These are phyloP conservation scores for Saturnispora quitensis DNA, from an alignment of 805 yeast species.

Conservation along the genomic window DNA sequence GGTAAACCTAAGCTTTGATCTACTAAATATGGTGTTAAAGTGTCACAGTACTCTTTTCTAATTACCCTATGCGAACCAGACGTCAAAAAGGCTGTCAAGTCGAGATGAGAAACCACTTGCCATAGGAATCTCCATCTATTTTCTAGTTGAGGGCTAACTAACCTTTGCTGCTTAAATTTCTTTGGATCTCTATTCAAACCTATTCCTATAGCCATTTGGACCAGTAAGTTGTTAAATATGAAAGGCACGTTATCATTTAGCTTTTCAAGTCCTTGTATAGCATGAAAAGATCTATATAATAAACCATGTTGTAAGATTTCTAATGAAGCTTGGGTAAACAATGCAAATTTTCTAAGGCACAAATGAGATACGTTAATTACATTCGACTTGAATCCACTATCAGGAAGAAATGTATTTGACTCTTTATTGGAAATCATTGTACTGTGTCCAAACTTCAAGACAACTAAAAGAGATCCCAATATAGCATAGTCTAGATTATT, in stretches of 20 bases:
- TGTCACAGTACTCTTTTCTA: slow-evolving; percentile 38
- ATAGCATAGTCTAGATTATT: slow-evolving; percentile 39
- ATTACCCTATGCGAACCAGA: slow-evolving; percentile 42
- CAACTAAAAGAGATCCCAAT: slow-evolving; percentile 35
- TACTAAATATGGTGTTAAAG: slow-evolving; percentile 37
- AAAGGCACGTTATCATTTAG: slow-evolving; percentile 51
- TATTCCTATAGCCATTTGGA: slow-evolving; percentile 58
- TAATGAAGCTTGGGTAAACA: slow-evolving; percentile 38
- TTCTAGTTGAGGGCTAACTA: slow-evolving; percentile 1
- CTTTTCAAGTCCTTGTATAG: slow-evolving; percentile 41
- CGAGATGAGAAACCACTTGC: slow-evolving; percentile 40
- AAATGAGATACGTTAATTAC: slow-evolving; percentile 39
- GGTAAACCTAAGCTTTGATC: slow-evolving; percentile 24
- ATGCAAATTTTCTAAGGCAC: slow-evolving; percentile 46
- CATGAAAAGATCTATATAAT: slow-evolving; percentile 40
- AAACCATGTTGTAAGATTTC: slow-evolving; percentile 46
- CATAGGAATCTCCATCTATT: slow-evolving; percentile 44
- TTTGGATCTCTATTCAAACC: slow-evolving; percentile 65
- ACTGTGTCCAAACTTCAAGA: slow-evolving; percentile 34
- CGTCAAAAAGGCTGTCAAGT: slow-evolving; percentile 34
- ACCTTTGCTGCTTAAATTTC: slow-evolving; percentile 14
- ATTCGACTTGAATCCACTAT: slow-evolving; percentile 4
- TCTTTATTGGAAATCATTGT: slow-evolving; percentile 8
- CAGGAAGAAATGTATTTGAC: not conserved
- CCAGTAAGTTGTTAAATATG: slow-evolving; percentile 43